phyloP scores from a whole-genome alignment of 805 yeast species.

The Wickerhamiella nectarea region DNA sequence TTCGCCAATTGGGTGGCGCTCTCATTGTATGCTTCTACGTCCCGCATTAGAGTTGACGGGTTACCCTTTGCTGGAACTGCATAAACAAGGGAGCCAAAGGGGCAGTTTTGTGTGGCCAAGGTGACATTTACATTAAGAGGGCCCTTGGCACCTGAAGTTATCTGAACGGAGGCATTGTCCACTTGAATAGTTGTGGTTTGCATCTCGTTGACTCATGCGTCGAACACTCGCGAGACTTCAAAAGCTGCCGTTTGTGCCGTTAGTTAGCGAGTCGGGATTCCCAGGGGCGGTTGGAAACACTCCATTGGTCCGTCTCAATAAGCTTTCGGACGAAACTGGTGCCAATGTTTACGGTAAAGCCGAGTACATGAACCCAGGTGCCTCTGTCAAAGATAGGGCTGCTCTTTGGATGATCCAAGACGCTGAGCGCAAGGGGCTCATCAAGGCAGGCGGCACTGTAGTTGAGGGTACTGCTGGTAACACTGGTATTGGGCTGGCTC shows the following conservation, averaged over 20 bases:
- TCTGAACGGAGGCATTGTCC: neutral
- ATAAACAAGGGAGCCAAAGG: slow-evolving; percentile 19
- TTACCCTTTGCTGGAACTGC: slow-evolving; percentile 10
- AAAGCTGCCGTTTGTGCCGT: slow-evolving; percentile 42
- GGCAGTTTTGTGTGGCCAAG: neutral
- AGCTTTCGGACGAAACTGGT: slow-evolving; percentile 43
- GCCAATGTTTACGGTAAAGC: slow-evolving; percentile 80
- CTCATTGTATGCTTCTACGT: slow-evolving; percentile 13
- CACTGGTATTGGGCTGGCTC: slow-evolving; percentile 88
- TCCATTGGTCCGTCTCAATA: slow-evolving; percentile 55
- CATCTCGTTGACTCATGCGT: slow-evolving; percentile 9
- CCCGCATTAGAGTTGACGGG: slow-evolving; percentile 12
- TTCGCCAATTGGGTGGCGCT: slow-evolving; percentile 14
- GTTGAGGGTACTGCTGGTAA: slow-evolving; percentile 94
- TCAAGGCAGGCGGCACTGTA: slow-evolving; percentile 68
- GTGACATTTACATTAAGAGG: slow-evolving; percentile 15
- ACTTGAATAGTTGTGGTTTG: neutral
- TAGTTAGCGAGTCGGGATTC: slow-evolving; percentile 53
- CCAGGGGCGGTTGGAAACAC: slow-evolving; percentile 88
- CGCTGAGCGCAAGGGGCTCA: slow-evolving; percentile 49
- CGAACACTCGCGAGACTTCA: neutral
- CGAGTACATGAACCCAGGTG: slow-evolving; percentile 89
- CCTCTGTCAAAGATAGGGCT: slow-evolving; percentile 83
- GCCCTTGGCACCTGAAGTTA: neutral
- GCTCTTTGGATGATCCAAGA: slow-evolving; percentile 64